Percentiles rank a stretch among this genome's conserved stretches.
Evolutionary conservation across 768 basidiomycete genomes (phyloP).

Genomic region (Tulasnella sp.): DNA sequence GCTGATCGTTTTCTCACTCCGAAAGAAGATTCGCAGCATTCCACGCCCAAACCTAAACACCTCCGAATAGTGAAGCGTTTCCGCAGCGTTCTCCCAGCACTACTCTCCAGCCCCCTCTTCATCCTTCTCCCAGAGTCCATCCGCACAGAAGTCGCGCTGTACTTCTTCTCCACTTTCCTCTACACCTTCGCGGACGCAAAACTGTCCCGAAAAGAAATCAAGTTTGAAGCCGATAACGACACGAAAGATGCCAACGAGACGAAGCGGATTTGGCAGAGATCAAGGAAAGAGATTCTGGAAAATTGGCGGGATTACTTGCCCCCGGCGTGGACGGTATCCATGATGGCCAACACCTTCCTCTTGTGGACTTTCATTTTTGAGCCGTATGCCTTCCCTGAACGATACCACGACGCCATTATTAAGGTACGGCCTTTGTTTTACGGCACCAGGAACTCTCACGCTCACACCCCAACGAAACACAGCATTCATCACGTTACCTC

Average conservation of each 20-base stretch:
- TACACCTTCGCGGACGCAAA: neutral
- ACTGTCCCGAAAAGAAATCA: neutral
- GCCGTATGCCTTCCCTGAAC: slow-evolving; percentile 14
- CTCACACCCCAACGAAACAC: neutral
- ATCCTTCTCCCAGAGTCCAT: slow-evolving; percentile 10
- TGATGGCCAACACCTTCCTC: slow-evolving; percentile 16
- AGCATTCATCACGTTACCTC: slow-evolving; percentile 18
- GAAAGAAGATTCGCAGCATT: neutral
- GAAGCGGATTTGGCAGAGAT: neutral
- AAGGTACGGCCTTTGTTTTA: slow-evolving; percentile 3
- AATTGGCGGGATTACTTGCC: slow-evolving; percentile 20
- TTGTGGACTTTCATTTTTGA: slow-evolving; percentile 16
- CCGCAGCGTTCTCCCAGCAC: neutral
- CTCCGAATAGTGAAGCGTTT: neutral
- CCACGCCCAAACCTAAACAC: neutral
- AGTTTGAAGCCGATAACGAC: neutral
- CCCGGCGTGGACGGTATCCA: neutral
- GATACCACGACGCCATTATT: slow-evolving; percentile 8
- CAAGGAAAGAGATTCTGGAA: neutral
- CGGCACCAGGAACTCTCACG: too few relatives aligned
- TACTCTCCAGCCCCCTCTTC: slow-evolving; percentile 15
- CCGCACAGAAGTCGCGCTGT: slow-evolving; percentile 12
- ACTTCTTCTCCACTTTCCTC: slow-evolving; percentile 11
- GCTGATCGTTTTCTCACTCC: neutral
- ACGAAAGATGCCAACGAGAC: neutral